Conservation (phyloP, 805 yeast species). For the Wickerhamiella azymoides region DNA sequence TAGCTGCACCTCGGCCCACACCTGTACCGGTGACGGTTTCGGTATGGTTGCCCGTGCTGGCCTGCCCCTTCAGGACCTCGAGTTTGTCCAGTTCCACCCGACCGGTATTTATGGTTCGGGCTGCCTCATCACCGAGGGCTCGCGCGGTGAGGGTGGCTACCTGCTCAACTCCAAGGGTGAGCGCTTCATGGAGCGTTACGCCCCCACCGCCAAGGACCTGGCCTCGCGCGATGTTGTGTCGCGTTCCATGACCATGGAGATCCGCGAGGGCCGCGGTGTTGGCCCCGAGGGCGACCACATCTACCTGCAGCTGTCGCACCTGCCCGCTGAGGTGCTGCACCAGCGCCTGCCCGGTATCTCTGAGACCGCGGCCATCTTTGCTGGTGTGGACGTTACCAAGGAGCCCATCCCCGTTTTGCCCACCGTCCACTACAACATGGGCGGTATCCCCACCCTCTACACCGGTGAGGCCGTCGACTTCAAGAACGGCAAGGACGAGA, state of each 20-base stretch:
- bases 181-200: slow-evolving; percentile 98
- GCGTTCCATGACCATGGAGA: slow-evolving; percentile 96
- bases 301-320: slow-evolving; percentile 82
- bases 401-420: slow-evolving; percentile 98
- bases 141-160: slow-evolving; percentile 99
- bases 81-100: slow-evolving; percentile 97
- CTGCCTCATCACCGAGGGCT: slow-evolving; percentile 97
- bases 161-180: slow-evolving; percentile 94
- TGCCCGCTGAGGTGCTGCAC: slow-evolving; percentile 80
- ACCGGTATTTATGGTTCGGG: slow-evolving; percentile 99
- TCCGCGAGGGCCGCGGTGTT: slow-evolving; percentile 98
- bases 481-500: slow-evolving; percentile 75
- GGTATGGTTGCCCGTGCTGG: slow-evolving; percentile 99
- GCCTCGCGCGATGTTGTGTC: slow-evolving; percentile 98
- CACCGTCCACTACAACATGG: slow-evolving; percentile 98
- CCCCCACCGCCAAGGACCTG: slow-evolving; percentile 95
- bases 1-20: slow-evolving; percentile 98
- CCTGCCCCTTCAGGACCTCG: slow-evolving; percentile 91
- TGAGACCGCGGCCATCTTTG: slow-evolving; percentile 94
- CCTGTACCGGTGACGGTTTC: slow-evolving; percentile 98
- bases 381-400: slow-evolving; percentile 98
- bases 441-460: slow-evolving; percentile 98
- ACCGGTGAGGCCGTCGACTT: slow-evolving; percentile 88
- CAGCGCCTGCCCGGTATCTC: slow-evolving; percentile 99
- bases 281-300: slow-evolving; percentile 94